Conservation (phyloP, 177 flowering plant genomes). For the Telopea speciosissima region DNA sequence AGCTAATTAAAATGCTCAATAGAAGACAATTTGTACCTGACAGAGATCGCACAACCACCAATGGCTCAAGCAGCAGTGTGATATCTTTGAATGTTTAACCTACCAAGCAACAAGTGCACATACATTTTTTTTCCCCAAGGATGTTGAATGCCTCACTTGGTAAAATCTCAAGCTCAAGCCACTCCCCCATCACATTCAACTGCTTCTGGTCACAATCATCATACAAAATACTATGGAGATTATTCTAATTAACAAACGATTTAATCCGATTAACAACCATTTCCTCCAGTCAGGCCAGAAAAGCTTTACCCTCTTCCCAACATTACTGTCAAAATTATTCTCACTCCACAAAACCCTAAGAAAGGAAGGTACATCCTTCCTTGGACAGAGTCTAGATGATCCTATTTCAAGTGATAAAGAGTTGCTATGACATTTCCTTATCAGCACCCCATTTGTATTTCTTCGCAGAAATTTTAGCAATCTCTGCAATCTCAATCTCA, state of each 20-base stretch:
- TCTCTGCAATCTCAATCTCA: neutral
- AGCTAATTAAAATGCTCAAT: no score
- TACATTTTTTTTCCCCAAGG: no score
- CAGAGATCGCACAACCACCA: no score
- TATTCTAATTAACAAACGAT: slow-evolving; percentile 7
- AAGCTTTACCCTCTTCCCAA: no score
- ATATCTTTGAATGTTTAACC: no score
- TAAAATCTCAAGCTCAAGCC: slow-evolving; percentile 13
- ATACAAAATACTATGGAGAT: slow-evolving; percentile 6
- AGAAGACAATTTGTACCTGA: no score
- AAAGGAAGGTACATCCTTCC: slow-evolving; percentile 9
- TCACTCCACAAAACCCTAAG: slow-evolving; percentile 3
- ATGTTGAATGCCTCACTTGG: no score
- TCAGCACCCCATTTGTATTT: slow-evolving; percentile 7
- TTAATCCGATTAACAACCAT: slow-evolving; percentile 9
- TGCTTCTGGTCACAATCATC: slow-evolving; percentile 14
- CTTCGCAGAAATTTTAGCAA: neutral
- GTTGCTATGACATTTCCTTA: neutral
- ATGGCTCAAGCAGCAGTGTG: no score
- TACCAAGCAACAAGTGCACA: no score
- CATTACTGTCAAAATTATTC: no score
- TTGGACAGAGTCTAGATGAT: slow-evolving; percentile 6
- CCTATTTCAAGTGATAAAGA: neutral
- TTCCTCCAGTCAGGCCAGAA: slow-evolving; percentile 4
- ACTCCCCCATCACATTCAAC: slow-evolving; percentile 7